A percentile compares a stretch with the other conserved stretches of the same genome.
Conservation (phyloP, 768 basidiomycete species). For the Amanita molliuscula region DNA sequence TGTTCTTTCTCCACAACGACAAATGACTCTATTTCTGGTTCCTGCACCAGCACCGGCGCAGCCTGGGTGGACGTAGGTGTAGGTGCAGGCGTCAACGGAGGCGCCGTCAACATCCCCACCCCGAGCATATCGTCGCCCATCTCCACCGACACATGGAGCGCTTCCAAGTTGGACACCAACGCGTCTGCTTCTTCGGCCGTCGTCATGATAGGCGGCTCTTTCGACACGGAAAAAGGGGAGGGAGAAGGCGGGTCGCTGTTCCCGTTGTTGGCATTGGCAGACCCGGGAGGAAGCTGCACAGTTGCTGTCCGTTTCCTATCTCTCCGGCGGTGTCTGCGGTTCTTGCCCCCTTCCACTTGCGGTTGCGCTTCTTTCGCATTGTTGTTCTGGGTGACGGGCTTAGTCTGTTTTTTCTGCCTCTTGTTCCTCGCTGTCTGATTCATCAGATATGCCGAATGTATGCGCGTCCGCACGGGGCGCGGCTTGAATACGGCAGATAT, state of each 20-base stretch:
- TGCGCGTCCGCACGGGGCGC: slow-evolving; percentile 41
- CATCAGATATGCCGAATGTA: slow-evolving; percentile 15
- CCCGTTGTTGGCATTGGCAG: no score
- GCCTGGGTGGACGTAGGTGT: background rate
- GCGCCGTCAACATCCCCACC: slow-evolving; percentile 9
- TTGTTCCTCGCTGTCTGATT: slow-evolving; percentile 24
- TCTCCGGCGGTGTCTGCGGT: slow-evolving; percentile 7
- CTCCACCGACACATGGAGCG: slow-evolving; percentile 21
- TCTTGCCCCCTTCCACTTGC: slow-evolving; percentile 9
- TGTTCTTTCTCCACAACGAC: background rate
- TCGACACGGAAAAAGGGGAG: background rate
- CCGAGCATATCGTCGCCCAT: background rate
- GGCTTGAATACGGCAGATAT: slow-evolving; percentile 70
- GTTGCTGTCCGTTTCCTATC: slow-evolving; percentile 6
- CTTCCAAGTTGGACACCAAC: slow-evolving; percentile 22
- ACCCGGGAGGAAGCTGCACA: background rate
- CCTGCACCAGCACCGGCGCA: background rate
- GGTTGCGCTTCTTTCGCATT: slow-evolving; percentile 35
- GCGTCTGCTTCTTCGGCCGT: slow-evolving; percentile 10
- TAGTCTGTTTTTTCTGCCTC: slow-evolving; percentile 26
- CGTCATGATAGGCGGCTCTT: background rate
- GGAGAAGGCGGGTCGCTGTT: background rate
- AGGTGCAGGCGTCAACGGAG: background rate
- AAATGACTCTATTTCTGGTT: background rate
- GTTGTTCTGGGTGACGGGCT: slow-evolving; percentile 37